A percentile compares a stretch with the other conserved stretches of the same genome.
These are phyloP conservation scores for Alternaria sp. DNA, from an alignment of 2,329 filamentous ascomycete genomes.

Conservation along the genomic window DNA sequence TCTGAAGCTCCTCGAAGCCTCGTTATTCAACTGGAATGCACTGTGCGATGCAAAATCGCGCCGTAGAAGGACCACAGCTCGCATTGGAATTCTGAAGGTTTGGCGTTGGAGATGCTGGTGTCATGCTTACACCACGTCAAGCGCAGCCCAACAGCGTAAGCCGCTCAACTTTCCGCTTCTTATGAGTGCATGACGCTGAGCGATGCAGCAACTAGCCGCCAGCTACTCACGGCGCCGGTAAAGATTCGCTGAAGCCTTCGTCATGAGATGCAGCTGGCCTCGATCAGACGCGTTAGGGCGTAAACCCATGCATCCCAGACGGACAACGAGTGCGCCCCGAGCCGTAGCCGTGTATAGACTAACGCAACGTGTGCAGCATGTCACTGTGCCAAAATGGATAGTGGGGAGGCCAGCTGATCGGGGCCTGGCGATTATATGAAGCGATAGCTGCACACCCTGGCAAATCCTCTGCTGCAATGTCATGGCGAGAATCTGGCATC, in stretches of 20 bases:
- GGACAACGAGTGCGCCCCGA: conserved; percentile 34
- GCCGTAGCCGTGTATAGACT: conserved; percentile 42
- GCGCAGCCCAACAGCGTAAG: conserved; percentile 1
- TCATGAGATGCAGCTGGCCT: conserved; percentile 26
- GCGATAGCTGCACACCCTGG: conserved; percentile 15
- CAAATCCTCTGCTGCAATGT: conserved; percentile 21
- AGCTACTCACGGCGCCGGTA: conserved; percentile 21
- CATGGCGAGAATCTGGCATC: conserved; percentile 19
- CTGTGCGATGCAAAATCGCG: not conserved
- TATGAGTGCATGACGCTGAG: conserved; percentile 22
- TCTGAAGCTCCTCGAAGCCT: not conserved
- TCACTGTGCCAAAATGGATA: conserved; percentile 31
- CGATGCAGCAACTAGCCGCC: conserved; percentile 28
- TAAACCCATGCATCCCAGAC: conserved; percentile 23
- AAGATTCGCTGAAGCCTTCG: conserved; percentile 14
- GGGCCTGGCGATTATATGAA: conserved; percentile 20
- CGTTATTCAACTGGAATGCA: not conserved
- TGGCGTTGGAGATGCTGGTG: conserved; percentile 10
- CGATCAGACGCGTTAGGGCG: conserved; percentile 32
- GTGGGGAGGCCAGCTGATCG: conserved; percentile 32
- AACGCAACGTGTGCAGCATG: conserved; percentile 35
- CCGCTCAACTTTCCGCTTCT: conserved; percentile 14
- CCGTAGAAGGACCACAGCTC: not conserved
- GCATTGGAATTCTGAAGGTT: not conserved
- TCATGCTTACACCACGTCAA: conserved; percentile 16